Conservation (phyloP, 2,329 filamentous ascomycete species). For the Purpureocillium takamizusanense region DNA sequence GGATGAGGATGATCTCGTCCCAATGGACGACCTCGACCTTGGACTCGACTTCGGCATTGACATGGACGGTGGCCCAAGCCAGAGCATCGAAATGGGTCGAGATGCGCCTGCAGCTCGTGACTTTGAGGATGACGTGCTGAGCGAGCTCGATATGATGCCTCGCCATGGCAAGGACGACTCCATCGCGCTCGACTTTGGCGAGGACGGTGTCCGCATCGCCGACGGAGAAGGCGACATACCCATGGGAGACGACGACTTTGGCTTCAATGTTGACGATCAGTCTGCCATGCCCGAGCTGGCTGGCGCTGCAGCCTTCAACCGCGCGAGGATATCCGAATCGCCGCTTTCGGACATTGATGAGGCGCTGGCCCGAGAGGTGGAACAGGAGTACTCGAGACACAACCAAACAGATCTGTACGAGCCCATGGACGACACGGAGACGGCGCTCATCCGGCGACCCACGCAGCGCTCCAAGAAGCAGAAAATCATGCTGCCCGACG, state of each 20-base stretch:
- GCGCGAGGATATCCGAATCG: slow-evolving; percentile 58
- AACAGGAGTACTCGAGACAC: slow-evolving; percentile 45
- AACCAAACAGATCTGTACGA: slow-evolving; percentile 53
- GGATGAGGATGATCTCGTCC: slow-evolving; percentile 49
- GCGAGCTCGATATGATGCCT: slow-evolving; percentile 51
- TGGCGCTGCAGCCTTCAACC: slow-evolving; percentile 37
- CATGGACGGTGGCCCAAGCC: slow-evolving; percentile 56
- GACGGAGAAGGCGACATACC: slow-evolving; percentile 56
- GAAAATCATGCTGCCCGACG: slow-evolving; percentile 74
- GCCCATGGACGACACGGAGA: slow-evolving; percentile 47
- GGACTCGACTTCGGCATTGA: slow-evolving; percentile 69
- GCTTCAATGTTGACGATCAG: slow-evolving; percentile 52
- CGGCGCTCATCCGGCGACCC: slow-evolving; percentile 54
- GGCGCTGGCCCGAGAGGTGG: slow-evolving; percentile 48
- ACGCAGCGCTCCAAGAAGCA: slow-evolving; percentile 67
- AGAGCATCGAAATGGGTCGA: slow-evolving; percentile 82
- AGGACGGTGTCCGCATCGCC: slow-evolving; percentile 48
- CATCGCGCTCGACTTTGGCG: slow-evolving; percentile 42
- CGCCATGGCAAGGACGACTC: slow-evolving; percentile 48
- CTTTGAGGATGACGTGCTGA: slow-evolving; percentile 61
- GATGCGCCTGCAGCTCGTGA: slow-evolving; percentile 63
- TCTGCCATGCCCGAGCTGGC: slow-evolving; percentile 44
- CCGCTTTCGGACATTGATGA: slow-evolving; percentile 63
- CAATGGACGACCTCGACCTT: slow-evolving; percentile 59
- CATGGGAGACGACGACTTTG: slow-evolving; percentile 56